These are phyloP conservation scores for Rhipidocladum racemiflorum DNA, from an alignment of 176 grass and related monocot genomes.

Conservation along the genomic window DNA sequence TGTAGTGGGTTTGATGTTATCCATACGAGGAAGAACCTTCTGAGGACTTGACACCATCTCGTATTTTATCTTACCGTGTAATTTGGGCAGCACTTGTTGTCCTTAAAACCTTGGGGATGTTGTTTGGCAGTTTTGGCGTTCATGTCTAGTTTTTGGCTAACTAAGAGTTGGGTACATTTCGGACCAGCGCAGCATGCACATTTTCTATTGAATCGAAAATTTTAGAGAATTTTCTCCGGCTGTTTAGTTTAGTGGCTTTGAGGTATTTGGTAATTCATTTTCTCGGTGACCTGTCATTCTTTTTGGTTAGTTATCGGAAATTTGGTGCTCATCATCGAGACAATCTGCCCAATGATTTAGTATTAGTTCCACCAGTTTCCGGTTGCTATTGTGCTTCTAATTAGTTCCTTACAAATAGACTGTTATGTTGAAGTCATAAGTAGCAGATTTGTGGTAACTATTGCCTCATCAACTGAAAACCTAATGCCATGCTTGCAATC, in stretches of 20 bases:
- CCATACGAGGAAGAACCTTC: background rate
- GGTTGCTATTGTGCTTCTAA: background rate
- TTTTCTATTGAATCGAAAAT: background rate
- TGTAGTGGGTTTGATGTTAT: background rate
- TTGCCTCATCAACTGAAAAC: background rate
- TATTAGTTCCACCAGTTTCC: background rate
- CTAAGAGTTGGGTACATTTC: background rate
- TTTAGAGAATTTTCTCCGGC: background rate
- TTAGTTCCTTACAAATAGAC: background rate
- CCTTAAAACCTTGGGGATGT: background rate
- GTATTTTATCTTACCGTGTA: background rate
- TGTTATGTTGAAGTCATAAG: background rate
- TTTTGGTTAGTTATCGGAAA: slow-evolving; percentile 1
- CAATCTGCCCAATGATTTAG: background rate
- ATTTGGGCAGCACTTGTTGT: background rate
- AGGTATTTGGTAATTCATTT: background rate
- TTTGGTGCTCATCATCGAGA: background rate
- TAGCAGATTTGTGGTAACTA: background rate
- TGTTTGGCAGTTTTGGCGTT: too few relatives aligned
- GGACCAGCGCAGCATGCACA: background rate
- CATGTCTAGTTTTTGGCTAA: too few relatives aligned
- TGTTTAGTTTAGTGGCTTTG: background rate
- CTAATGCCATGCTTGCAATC: background rate
- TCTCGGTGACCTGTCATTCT: background rate
- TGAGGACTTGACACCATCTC: background rate